Evolutionary conservation across 192 early-diverging fungal species (phyloP).

Genomic region (Fimicolochytrium jonesii): DNA sequence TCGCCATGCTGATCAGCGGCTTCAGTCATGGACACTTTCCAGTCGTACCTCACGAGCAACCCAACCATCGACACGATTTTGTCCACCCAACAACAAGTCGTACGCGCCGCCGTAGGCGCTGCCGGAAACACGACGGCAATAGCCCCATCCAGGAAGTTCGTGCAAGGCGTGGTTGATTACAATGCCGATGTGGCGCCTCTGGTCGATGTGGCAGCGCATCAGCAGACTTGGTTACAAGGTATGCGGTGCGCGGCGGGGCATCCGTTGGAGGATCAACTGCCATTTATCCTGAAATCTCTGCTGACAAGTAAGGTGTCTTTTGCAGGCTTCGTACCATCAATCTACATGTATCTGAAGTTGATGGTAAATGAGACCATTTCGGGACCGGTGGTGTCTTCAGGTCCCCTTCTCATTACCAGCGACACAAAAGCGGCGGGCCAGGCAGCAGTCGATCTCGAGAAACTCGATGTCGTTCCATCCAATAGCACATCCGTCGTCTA

Average conservation of each 20-base stretch:
- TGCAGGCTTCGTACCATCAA: not conserved
- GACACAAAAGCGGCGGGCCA: not conserved
- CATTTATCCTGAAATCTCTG: not conserved
- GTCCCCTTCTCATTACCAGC: not conserved
- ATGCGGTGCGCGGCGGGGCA: no score
- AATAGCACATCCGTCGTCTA: not conserved
- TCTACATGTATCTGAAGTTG: not conserved
- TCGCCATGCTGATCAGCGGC: no score
- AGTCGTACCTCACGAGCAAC: not conserved
- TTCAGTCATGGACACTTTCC: not conserved
- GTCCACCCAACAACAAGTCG: not conserved
- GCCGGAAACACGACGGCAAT: not conserved
- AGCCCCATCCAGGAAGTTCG: not conserved
- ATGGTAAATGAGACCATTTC: not conserved
- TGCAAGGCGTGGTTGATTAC: not conserved
- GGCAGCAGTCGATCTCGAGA: not conserved
- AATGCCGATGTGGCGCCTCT: not conserved
- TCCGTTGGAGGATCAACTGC: no score
- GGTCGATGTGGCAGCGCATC: conserved; percentile 1
- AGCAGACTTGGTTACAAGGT: not conserved
- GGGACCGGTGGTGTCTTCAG: not conserved
- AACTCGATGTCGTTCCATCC: not conserved
- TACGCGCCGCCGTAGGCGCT: not conserved
- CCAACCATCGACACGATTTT: not conserved
- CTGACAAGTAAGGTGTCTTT: not conserved